Percentiles rank a stretch among this genome's conserved stretches.
Conservation (phyloP, 208 protist species). For the Leishmania tarentolae region DNA sequence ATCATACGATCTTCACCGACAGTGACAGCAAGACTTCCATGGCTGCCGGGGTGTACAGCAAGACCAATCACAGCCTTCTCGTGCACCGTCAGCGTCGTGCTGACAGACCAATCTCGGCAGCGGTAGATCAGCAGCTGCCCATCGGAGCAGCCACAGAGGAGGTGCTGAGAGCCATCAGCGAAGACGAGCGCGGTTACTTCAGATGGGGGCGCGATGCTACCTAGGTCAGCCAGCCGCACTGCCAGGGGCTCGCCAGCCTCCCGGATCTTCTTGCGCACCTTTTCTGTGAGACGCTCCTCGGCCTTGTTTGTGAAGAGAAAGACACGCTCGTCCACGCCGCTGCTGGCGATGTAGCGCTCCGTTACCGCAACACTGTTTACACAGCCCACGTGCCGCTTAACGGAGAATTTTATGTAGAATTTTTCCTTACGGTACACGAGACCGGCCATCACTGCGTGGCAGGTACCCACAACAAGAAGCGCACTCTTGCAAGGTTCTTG, state of each 20-base stretch:
- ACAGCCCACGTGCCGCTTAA: conserved; percentile 72
- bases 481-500: conserved; percentile 36
- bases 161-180: conserved; percentile 38
- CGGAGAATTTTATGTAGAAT: conserved; percentile 75
- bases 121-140: conserved; percentile 70
- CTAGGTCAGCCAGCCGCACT: conserved; percentile 65
- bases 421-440: conserved; percentile 49
- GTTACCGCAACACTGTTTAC: conserved; percentile 47
- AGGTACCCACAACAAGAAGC: conserved; percentile 74
- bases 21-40: conserved; percentile 54
- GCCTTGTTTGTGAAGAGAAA: conserved; percentile 84
- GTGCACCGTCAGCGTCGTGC: conserved; percentile 51
- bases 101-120: conserved; percentile 63
- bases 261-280: conserved; percentile 29
- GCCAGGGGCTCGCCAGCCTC: conserved; percentile 41
- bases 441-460: conserved; percentile 77
- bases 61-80: conserved; percentile 46
- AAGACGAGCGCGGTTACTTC: conserved; percentile 57
- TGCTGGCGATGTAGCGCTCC: conserved; percentile 58
- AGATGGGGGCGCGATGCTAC: conserved; percentile 56
- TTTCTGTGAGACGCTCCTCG: conserved; percentile 33
- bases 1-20: conserved; percentile 61
- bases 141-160: conserved; percentile 65
- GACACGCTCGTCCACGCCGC: conserved; percentile 75
- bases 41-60: conserved; percentile 58